Conservation (phyloP, 768 basidiomycete species). For the Ramaria sp. region DNA sequence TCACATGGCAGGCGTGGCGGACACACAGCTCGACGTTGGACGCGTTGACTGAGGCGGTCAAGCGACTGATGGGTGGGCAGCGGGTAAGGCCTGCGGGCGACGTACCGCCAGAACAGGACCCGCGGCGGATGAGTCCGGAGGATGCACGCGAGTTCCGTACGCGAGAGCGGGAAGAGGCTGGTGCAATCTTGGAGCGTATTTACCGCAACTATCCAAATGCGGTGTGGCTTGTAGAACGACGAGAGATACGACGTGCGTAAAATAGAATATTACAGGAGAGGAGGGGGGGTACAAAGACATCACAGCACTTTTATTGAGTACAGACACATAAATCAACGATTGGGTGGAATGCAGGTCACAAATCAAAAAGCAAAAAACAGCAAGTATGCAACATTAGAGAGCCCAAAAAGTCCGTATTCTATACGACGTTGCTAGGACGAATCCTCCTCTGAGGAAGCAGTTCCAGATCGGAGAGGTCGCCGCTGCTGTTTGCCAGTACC, state of each 20-base stretch:
- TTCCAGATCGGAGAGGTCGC: slow-evolving; percentile 44
- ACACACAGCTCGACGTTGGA: slow-evolving; percentile 43
- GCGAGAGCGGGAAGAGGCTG: slow-evolving; percentile 23
- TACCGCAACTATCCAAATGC: slow-evolving; percentile 40
- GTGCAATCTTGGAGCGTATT: slow-evolving; percentile 33
- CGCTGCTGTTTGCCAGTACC: slow-evolving; percentile 52
- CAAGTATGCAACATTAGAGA: not conserved
- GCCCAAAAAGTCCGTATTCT: not conserved
- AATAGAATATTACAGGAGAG: not conserved
- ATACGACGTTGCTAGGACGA: slow-evolving; percentile 21
- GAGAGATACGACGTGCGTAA: not conserved
- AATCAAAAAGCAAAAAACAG: not conserved
- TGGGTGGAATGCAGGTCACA: no score
- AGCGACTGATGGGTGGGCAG: slow-evolving; percentile 39
- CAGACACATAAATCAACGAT: not conserved
- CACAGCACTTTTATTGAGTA: not conserved
- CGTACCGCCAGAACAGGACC: not conserved
- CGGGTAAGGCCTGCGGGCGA: slow-evolving; percentile 31
- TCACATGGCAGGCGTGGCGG: slow-evolving; percentile 54
- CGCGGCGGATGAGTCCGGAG: not conserved
- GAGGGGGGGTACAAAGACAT: no score
- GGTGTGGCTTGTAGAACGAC: slow-evolving; percentile 13
- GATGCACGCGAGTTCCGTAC: slow-evolving; percentile 14
- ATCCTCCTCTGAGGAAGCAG: slow-evolving; percentile 57
- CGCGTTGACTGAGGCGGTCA: slow-evolving; percentile 34